A percentile compares a stretch with the other conserved stretches of the same genome.
These are phyloP conservation scores for Limnomonas spitsbergensis DNA, from an alignment of 139 green algal species.

Conservation along the genomic window DNA sequence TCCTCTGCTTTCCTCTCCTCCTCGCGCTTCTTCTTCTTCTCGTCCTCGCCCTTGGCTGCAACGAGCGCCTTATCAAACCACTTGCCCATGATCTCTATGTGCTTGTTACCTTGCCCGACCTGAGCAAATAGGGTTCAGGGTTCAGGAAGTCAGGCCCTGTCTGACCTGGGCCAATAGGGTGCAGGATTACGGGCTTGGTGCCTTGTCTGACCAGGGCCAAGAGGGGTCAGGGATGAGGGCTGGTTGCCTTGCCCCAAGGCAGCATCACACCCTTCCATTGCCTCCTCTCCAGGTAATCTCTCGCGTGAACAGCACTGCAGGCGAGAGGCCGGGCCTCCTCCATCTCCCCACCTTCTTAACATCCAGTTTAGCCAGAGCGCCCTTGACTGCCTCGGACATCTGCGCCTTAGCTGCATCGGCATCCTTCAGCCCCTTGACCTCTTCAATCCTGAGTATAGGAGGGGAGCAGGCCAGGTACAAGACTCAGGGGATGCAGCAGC, in stretches of 20 bases:
- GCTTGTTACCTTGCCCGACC: conserved; percentile 18
- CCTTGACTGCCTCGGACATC: conserved; percentile 10
- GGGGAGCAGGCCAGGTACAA: background rate
- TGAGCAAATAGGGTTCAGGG: conserved; percentile 6
- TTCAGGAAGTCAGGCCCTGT: no score
- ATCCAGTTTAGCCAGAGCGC: conserved; percentile 24
- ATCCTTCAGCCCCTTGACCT: conserved; percentile 13
- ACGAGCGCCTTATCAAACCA: conserved; percentile 16
- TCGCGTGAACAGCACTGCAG: no score
- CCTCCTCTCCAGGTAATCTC: no score
- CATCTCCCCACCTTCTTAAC: conserved; percentile 16
- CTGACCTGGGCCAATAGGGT: no score
- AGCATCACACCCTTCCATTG: no score
- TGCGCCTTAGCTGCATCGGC: conserved; percentile 4
- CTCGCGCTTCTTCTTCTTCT: conserved; percentile 9
- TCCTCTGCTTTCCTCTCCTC: background rate
- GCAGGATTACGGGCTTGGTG: no score
- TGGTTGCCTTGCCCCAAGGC: no score
- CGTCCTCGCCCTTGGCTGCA: conserved; percentile 21
- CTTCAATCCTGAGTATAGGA: background rate
- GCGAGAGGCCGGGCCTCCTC: no score
- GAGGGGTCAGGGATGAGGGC: no score
- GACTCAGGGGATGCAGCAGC: no score
- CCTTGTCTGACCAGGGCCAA: no score
- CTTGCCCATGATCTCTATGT: background rate